Conservation (phyloP, 495 filamentous ascomycete genomes). For the Talaromyces ruber region DNA sequence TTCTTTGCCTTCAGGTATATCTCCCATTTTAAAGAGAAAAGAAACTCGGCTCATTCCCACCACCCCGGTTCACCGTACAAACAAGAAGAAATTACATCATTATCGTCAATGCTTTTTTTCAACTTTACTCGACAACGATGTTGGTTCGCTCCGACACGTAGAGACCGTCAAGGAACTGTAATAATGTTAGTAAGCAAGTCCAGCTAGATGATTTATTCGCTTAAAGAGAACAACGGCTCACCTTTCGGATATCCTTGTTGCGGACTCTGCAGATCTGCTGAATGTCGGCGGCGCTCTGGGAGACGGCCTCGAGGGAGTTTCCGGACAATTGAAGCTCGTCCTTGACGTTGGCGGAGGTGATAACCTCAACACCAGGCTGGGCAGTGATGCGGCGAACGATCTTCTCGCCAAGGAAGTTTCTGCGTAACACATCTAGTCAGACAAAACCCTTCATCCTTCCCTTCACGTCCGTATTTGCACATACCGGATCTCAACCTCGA, state of each 20-base stretch:
- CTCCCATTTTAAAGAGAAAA: neutral
- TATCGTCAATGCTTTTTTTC: constrained; percentile 10
- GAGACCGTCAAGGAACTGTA: constrained; percentile 96
- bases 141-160: constrained; percentile 98
- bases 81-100: constrained; percentile 5
- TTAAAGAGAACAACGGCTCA: constrained; percentile 24
- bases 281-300: constrained; percentile 96
- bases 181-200: constrained; percentile 21
- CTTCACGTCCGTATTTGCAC: constrained; percentile 18
- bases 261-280: constrained; percentile 98
- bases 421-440: constrained; percentile 18
- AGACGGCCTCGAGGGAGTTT: constrained; percentile 94
- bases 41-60: neutral
- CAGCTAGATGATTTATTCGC: neutral
- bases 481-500: constrained; percentile 95
- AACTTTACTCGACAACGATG: constrained; percentile 63
- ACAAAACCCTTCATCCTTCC: neutral
- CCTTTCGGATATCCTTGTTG: constrained; percentile 99
- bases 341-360: constrained; percentile 84
- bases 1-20: constrained; percentile 2
- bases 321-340: constrained; percentile 89
- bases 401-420: constrained; percentile 99
- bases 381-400: constrained; percentile 86
- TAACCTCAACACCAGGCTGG: constrained; percentile 82
- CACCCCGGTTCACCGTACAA: neutral